Conservation (phyloP, 345 rosid genomes). For the Adansonia digitata region DNA sequence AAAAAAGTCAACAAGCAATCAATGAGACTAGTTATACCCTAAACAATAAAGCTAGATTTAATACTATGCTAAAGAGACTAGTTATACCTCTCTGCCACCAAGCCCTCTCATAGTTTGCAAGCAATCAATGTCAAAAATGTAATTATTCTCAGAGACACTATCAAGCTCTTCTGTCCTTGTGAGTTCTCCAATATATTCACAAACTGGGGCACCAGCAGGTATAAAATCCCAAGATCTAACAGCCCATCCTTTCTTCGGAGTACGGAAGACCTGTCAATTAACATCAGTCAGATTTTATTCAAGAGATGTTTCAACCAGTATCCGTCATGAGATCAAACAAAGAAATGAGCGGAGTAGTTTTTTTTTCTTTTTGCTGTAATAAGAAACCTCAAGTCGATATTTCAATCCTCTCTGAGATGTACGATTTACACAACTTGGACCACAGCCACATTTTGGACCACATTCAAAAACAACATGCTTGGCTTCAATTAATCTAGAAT, state of each 20-base stretch:
- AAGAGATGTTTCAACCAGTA: neutral
- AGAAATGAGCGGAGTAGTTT: neutral
- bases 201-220: conserved; percentile 87
- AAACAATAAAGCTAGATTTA: neutral
- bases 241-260: conserved; percentile 91
- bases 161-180: conserved; percentile 70
- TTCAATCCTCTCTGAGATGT: conserved; percentile 66
- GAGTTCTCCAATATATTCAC: conserved; percentile 77
- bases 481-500: conserved; percentile 64
- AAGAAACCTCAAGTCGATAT: conserved; percentile 73
- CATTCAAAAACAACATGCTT: conserved; percentile 84
- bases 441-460: conserved; percentile 91
- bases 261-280: conserved; percentile 63
- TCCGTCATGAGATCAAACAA: conserved; percentile 6
- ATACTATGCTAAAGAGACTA: neutral
- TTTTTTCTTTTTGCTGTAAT: conserved; percentile 1
- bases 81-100: conserved; percentile 75
- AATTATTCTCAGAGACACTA: conserved; percentile 53
- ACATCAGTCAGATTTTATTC: conserved; percentile 11
- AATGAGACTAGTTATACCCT: too few relatives aligned
- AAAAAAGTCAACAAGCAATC: neutral
- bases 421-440: conserved; percentile 70
- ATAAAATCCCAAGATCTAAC: conserved; percentile 95
- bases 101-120: conserved; percentile 86
- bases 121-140: conserved; percentile 91